Percentiles rank a stretch among this genome's conserved stretches.
Evolutionary conservation across 208 protist species (phyloP).

Genomic region (Trichomonas vaginalis): DNA sequence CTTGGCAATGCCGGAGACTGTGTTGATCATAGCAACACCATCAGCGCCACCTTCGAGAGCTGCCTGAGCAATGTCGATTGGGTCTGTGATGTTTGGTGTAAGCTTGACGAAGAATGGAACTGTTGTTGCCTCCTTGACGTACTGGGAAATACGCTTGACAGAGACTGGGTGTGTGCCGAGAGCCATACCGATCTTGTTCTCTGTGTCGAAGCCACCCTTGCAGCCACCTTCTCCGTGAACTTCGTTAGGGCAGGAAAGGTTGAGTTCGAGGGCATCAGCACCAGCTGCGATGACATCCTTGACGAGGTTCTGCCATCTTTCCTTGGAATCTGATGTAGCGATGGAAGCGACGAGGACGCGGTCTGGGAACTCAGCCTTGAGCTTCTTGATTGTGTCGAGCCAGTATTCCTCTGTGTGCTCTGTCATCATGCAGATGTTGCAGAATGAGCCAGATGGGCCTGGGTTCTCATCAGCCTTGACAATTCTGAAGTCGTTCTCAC

Average conservation of each 20-base stretch:
- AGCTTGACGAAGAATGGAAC: constrained; percentile 70
- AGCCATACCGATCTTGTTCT: constrained; percentile 57
- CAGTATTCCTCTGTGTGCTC: constrained; percentile 46
- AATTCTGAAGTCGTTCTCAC: constrained; percentile 1
- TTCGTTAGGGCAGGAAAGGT: constrained; percentile 58
- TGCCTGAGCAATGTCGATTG: constrained; percentile 52
- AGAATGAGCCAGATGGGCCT: not conserved
- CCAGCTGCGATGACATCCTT: constrained; percentile 41
- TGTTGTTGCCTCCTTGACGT: constrained; percentile 38
- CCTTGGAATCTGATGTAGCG: constrained; percentile 51
- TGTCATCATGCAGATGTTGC: constrained; percentile 39
- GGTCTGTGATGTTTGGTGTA: constrained; percentile 64
- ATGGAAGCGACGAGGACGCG: constrained; percentile 59
- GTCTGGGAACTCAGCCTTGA: constrained; percentile 61
- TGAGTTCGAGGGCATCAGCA: constrained; percentile 61
- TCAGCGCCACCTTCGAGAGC: constrained; percentile 56
- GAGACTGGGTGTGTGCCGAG: constrained; percentile 48
- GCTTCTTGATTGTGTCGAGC: constrained; percentile 46
- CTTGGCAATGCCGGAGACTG: constrained; percentile 54
- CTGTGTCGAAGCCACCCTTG: not conserved
- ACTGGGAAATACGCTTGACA: constrained; percentile 55
- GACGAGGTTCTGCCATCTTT: constrained; percentile 58
- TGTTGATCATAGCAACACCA: constrained; percentile 67
- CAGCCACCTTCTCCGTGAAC: constrained; percentile 51
- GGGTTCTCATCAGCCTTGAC: not conserved